These are phyloP conservation scores for Talaromyces pinophilus DNA, from an alignment of 2,329 filamentous ascomycete genomes.

Conservation along the genomic window DNA sequence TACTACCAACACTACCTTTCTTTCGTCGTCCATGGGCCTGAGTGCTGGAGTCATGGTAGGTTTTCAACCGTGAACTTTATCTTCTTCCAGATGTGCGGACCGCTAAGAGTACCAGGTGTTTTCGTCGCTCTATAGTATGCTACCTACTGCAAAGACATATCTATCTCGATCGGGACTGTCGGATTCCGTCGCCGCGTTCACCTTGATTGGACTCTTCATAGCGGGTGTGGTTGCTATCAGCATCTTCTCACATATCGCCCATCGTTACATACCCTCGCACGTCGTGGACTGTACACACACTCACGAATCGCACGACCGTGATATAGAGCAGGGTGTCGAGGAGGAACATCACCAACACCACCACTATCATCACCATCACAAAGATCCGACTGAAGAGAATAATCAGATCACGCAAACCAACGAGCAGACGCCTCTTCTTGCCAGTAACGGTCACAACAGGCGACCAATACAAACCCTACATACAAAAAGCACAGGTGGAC, in stretches of 20 bases:
- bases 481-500: constrained; percentile 22
- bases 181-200: constrained; percentile 62
- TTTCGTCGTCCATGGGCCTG: constrained; percentile 83
- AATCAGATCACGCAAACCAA: constrained; percentile 23
- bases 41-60: constrained; percentile 95
- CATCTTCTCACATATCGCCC: constrained; percentile 47
- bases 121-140: constrained; percentile 88
- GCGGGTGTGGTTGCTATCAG: constrained; percentile 51
- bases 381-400: constrained; percentile 24
- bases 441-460: constrained; percentile 29
- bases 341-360: constrained; percentile 28
- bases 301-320: constrained; percentile 41
- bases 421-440: constrained; percentile 38
- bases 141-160: constrained; percentile 81
- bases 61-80: not conserved
- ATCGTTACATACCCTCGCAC: constrained; percentile 52
- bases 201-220: constrained; percentile 50
- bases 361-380: constrained; percentile 14
- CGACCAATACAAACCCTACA: constrained; percentile 23
- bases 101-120: constrained; percentile 64
- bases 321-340: constrained; percentile 36
- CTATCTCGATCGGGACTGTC: constrained; percentile 68
- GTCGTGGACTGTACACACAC: constrained; percentile 53
- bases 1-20: constrained; percentile 74
- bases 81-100: not conserved